Conservation (phyloP, 2,329 filamentous ascomycete species). For the Nannizzia gypsea region DNA sequence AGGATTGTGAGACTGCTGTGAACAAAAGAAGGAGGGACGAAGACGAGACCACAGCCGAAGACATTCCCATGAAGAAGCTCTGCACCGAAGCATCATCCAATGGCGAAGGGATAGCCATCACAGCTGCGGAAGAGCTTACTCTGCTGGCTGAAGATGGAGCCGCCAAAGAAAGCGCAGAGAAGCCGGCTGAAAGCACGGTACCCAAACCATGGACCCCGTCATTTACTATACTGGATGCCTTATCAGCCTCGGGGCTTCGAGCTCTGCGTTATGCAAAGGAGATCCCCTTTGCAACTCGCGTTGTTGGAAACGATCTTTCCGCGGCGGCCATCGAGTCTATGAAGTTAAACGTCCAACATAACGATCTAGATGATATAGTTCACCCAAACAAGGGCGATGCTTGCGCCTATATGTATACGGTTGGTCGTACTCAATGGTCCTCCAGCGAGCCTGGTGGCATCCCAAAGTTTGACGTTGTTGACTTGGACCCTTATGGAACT, state of each 20-base stretch:
- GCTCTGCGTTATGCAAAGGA: constrained; percentile 87
- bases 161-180: constrained; percentile 6
- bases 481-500: constrained; percentile 91
- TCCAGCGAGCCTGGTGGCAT: constrained; percentile 24
- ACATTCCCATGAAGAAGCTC: background rate
- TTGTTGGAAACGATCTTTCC: constrained; percentile 86
- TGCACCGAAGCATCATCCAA: background rate
- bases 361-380: constrained; percentile 60
- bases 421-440: constrained; percentile 38
- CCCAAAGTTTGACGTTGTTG: constrained; percentile 78
- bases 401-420: constrained; percentile 77
- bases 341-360: constrained; percentile 72
- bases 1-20: constrained; percentile 26
- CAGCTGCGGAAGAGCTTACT: constrained; percentile 1
- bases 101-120: constrained; percentile 4
- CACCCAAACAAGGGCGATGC: constrained; percentile 69
- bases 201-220: constrained; percentile 26
- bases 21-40: constrained; percentile 24
- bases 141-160: background rate
- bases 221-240: constrained; percentile 84
- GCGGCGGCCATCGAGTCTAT: constrained; percentile 67
- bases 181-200: background rate
- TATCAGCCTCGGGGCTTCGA: constrained; percentile 85
- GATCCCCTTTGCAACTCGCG: constrained; percentile 66
- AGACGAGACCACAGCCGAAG: background rate